These are phyloP conservation scores for Aspergillus saccharolyticus DNA, from an alignment of 495 filamentous ascomycete species.

Conservation along the genomic window DNA sequence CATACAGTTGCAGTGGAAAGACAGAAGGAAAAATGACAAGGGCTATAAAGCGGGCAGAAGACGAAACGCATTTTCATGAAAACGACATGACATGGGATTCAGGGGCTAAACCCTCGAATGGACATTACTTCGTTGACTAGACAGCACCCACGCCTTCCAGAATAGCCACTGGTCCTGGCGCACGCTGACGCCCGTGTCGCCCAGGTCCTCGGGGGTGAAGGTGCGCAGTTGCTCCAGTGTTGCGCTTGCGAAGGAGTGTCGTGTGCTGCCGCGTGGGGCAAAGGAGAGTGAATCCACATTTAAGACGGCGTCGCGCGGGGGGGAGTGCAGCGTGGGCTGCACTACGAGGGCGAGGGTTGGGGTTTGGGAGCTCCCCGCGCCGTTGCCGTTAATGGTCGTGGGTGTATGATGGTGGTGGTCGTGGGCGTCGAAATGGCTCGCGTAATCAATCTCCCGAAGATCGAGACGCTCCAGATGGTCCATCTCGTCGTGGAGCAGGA, in stretches of 20 bases:
- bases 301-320: constrained; percentile 6
- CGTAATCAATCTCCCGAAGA: constrained; percentile 58
- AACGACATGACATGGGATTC: no score
- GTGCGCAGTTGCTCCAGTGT: constrained; percentile 21
- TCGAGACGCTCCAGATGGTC: constrained; percentile 54
- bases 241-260: constrained; percentile 20
- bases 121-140: constrained; percentile 14
- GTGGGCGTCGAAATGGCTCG: constrained; percentile 45
- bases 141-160: constrained; percentile 64
- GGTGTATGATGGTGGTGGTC: background rate
- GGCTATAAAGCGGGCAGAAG: no score
- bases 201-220: constrained; percentile 44
- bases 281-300: constrained; percentile 11
- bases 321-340: constrained; percentile 6
- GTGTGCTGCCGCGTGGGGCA: constrained; percentile 13
- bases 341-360: constrained; percentile 11
- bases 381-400: constrained; percentile 21
- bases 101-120: background rate
- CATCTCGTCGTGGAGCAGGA: constrained; percentile 54
- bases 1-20: no score
- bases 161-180: constrained; percentile 48
- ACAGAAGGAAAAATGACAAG: no score
- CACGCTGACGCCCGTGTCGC: constrained; percentile 53
- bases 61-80: no score
- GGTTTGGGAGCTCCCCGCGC: constrained; percentile 14